Evolutionary conservation across 495 filamentous ascomycete genomes (phyloP), one percentile per base, ranked within the genome.

Genomic region (Zalerion maritima): DNA sequence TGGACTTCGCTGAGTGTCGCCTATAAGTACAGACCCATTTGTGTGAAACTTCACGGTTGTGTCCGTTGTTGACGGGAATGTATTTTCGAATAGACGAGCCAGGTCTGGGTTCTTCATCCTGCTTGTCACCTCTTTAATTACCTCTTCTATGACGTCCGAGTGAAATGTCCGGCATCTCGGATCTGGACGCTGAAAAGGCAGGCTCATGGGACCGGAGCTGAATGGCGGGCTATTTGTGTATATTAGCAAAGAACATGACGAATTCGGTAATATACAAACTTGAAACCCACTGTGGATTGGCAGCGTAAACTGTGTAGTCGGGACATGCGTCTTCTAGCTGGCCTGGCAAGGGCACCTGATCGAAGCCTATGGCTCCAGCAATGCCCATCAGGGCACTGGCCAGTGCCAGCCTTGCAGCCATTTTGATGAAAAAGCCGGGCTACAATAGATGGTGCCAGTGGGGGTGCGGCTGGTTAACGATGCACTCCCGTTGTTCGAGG

Each of bases 11-110:
- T 45, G 47, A 10, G 38, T 52, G 12, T 52, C 50, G 10, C 45
- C 52, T 3, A 37, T 39, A 20, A 36, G 37, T 6, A 36, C 24
- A 5, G 45, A 31, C 14, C 61, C 55, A 35, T 54, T 49, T 0
- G 61, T 66, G 31, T 71, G 67, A 45, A 69, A 71, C 38, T 59
- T 65, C 34, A 94, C 72, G 0, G 86, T 94, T 0, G 86, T 94
- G 46, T 94, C 86, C 15, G 92, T 67, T 2, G 86, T 94, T 40
- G 92, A 94, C 4, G 89, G 89, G 41, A 87, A 96, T n/a, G 86
- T 77, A 46, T 99, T 99, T 35, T 89, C 83, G 47, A 99, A 99
- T 5, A 99, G 56, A 18, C 86, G 74, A 3, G 89, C 85, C 7
- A 99, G 69, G 46, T 96, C 91, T 30, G 76, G 76, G 46, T 94